phyloP scores from a whole-genome alignment of 768 basidiomycete genomes.

The Lyophyllum shimeji region DNA sequence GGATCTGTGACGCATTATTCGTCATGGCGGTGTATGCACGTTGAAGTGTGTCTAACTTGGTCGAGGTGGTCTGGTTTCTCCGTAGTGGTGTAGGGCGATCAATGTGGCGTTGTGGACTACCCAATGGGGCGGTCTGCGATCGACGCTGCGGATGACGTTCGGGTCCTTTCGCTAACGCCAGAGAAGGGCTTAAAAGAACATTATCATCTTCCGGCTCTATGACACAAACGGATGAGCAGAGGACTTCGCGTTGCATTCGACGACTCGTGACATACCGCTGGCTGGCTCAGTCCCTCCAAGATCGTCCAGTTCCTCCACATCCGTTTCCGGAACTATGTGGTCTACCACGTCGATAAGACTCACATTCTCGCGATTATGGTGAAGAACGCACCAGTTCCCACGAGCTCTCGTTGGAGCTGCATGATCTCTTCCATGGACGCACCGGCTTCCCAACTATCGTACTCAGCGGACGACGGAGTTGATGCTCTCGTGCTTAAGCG shows the following conservation, averaged over 20 bases:
- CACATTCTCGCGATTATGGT: not conserved
- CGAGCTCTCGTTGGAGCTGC: slow-evolving; percentile 15
- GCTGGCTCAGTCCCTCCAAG: not conserved
- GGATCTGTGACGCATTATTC: slow-evolving; percentile 46
- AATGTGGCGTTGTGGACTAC: slow-evolving; percentile 9
- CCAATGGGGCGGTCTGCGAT: slow-evolving; percentile 6
- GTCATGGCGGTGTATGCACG: slow-evolving; percentile 42
- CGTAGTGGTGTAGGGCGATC: slow-evolving; percentile 23
- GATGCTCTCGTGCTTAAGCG: not conserved
- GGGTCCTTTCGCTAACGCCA: not conserved
- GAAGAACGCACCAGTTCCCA: slow-evolving; percentile 9
- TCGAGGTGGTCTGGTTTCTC: slow-evolving; percentile 38
- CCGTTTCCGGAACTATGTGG: slow-evolving; percentile 6
- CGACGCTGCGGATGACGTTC: not conserved
- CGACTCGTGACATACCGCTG: slow-evolving; percentile 3
- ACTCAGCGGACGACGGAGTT: slow-evolving; percentile 11
- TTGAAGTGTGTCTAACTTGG: slow-evolving; percentile 42
- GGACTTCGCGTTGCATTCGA: not conserved
- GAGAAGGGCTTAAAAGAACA: slow-evolving; percentile 1
- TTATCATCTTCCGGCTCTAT: slow-evolving; percentile 1
- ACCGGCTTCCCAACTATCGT: slow-evolving; percentile 28
- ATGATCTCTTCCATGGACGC: slow-evolving; percentile 22
- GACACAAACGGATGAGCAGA: not conserved
- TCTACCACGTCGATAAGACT: slow-evolving; percentile 6
- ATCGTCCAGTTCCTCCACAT: slow-evolving; percentile 1